phyloP scores from a whole-genome alignment of 805 yeast genomes.

The Wickerhamiella alocasiicola region DNA sequence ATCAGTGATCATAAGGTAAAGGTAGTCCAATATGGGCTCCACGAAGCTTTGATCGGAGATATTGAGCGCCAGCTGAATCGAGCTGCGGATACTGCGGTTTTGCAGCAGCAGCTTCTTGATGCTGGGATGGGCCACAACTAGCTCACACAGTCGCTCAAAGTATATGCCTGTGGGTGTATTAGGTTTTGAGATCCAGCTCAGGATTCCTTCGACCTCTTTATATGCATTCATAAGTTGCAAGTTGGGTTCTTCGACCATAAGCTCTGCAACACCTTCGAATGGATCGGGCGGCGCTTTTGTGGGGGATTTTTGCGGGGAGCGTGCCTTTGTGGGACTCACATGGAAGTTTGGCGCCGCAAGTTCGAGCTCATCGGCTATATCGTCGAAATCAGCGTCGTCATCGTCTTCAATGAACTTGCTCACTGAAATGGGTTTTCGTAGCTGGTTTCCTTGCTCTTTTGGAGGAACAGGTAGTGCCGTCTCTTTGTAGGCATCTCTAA shows the following conservation, averaged over 20 bases:
- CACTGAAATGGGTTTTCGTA: background rate
- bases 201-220: conserved; percentile 18
- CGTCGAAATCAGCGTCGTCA: conserved; percentile 23
- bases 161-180: conserved; percentile 11
- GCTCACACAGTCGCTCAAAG: conserved; percentile 18
- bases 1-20: conserved; percentile 13
- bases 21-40: conserved; percentile 15
- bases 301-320: background rate
- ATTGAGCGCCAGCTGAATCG: conserved; percentile 8
- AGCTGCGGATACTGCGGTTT: conserved; percentile 13
- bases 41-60: background rate
- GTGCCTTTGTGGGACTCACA: background rate
- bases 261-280: conserved; percentile 32
- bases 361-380: conserved; percentile 31
- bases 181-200: conserved; percentile 1
- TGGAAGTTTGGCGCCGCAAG: conserved; percentile 18
- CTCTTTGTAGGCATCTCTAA: conserved; percentile 11
- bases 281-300: conserved; percentile 24
- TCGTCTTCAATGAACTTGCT: conserved; percentile 35
- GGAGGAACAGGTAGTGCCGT: background rate
- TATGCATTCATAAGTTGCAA: conserved; percentile 17
- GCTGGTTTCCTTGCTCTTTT: background rate
- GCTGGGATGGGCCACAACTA: conserved; percentile 17
- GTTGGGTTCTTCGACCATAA: conserved; percentile 25
- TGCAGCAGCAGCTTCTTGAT: conserved; percentile 14